These are phyloP conservation scores for Ogataea chonburiensis DNA, from an alignment of 805 yeast genomes.

Conservation along the genomic window DNA sequence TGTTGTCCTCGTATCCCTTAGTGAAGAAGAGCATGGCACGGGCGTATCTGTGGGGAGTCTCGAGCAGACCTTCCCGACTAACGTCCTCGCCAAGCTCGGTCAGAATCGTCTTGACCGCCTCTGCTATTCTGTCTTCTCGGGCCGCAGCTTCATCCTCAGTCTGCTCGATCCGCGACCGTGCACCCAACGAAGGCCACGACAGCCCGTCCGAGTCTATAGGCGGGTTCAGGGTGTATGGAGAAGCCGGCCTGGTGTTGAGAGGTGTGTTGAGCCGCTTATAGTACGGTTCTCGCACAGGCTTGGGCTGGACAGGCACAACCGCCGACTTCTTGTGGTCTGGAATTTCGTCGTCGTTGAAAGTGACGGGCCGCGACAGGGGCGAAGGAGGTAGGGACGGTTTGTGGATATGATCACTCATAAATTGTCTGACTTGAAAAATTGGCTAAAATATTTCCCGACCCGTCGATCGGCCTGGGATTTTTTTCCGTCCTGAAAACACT, in stretches of 20 bases:
- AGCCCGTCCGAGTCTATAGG: slow-evolving; percentile 89
- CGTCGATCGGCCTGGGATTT: slow-evolving; percentile 9
- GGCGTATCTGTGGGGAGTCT: slow-evolving; percentile 96
- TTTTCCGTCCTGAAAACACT: not conserved
- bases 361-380: slow-evolving; percentile 26
- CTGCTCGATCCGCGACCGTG: slow-evolving; percentile 72
- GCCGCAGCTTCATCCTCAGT: slow-evolving; percentile 59
- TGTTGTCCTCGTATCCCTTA: slow-evolving; percentile 93
- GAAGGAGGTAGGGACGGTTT: slow-evolving; percentile 20
- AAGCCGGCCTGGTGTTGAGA: slow-evolving; percentile 70
- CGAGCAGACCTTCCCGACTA: slow-evolving; percentile 81
- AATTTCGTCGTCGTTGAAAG: slow-evolving; percentile 10
- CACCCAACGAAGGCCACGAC: slow-evolving; percentile 92
- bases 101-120: slow-evolving; percentile 75
- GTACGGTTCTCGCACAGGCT: slow-evolving; percentile 36
- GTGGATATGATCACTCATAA: slow-evolving; percentile 9
- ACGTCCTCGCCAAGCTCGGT: slow-evolving; percentile 90
- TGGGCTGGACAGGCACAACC: slow-evolving; percentile 26
- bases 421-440: slow-evolving; percentile 8
- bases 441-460: slow-evolving; percentile 1
- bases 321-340: slow-evolving; percentile 5
- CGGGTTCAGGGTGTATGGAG: slow-evolving; percentile 79
- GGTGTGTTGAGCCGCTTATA: slow-evolving; percentile 49
- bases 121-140: slow-evolving; percentile 76
- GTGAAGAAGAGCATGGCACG: slow-evolving; percentile 95